These are phyloP conservation scores for Russula brevipes DNA, from an alignment of 768 basidiomycete genomes.

Conservation along the genomic window DNA sequence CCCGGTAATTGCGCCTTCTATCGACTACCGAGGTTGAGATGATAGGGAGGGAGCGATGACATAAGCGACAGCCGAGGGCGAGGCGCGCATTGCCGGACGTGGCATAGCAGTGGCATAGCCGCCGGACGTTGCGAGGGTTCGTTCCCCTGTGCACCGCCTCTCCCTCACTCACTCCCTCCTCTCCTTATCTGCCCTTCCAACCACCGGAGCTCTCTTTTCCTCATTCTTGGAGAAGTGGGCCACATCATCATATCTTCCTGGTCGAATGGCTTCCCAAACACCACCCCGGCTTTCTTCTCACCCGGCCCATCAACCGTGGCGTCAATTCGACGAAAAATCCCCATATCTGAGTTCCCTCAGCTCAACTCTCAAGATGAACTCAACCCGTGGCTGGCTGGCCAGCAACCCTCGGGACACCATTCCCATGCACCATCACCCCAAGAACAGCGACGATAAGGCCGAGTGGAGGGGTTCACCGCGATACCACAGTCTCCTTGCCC, in stretches of 20 bases:
- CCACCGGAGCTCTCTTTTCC: neutral
- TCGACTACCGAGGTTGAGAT: too few relatives aligned
- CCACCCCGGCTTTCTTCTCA: slow-evolving; percentile 17
- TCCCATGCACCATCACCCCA: slow-evolving; percentile 9
- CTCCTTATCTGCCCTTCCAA: neutral
- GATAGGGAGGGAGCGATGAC: too few relatives aligned
- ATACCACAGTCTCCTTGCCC: neutral
- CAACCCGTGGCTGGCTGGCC: slow-evolving; percentile 21
- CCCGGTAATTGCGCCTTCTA: too few relatives aligned
- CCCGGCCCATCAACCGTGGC: slow-evolving; percentile 16
- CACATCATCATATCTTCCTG: neutral
- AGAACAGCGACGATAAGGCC: neutral
- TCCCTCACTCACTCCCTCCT: neutral
- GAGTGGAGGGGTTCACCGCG: slow-evolving; percentile 5
- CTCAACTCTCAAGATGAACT: slow-evolving; percentile 22
- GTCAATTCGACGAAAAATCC: slow-evolving; percentile 22
- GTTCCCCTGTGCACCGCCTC: too few relatives aligned
- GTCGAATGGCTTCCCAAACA: slow-evolving; percentile 12
- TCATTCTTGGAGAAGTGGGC: neutral
- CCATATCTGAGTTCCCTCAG: slow-evolving; percentile 17
- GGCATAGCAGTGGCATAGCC: too few relatives aligned
- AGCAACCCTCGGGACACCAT: slow-evolving; percentile 4
- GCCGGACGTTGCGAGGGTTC: neutral
- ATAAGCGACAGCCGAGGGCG: too few relatives aligned
- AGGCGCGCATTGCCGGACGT: too few relatives aligned